Base-by-base conservation (phyloP, 805 yeast genomes). In the Metschnikowia colocasiae region DNA sequence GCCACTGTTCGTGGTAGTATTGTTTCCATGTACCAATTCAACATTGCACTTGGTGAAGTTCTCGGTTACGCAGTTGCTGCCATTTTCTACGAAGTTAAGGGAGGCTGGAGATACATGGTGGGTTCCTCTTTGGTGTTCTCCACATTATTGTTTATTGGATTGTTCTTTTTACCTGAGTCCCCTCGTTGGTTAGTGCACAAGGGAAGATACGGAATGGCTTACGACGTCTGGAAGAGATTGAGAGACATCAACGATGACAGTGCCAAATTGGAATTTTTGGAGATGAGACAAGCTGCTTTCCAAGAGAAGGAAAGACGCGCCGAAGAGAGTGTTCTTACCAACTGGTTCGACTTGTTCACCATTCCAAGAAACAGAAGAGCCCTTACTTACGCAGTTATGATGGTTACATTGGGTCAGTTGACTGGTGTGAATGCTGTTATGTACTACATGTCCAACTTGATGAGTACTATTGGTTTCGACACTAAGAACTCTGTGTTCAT, bases 371-470 rank as follows among this genome's bases (percentile, higher is more conserved):
- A 76, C 60, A 75, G 86, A 54, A 76, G 86, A 58, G 83, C 86
- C 9, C 68, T 82, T 38, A 62, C 79, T 18, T 81, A 80, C 59
- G 74, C 85, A 8, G 68, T 69, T 44, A 72, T 78, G 54, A 80
- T 81, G 85, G 73, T 80, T 47, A 63, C 75, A 54, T 68, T 80
- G 47, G 84, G 84, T 43, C 87, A 82, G 61, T 74, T 82, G 66
- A 81, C 86, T 4, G 87, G 87, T 69, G 77, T 82, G 55, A 82
- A 82, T 57, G 86, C 82, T 34, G 76, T 82, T 49, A 73, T 81
- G 78, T 82, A 81, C 68, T 79, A 82, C 63, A 74, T 81, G 79
- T 75, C 84, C 40, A 77, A 76, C 3, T 65, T 82, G 58, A 76
- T 82, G 80, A 59, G 56, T 2, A 65, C 69, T 29, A 79, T 82